phyloP scores from a whole-genome alignment of 495 filamentous ascomycete species.

The Trichocladium antarcticum region DNA sequence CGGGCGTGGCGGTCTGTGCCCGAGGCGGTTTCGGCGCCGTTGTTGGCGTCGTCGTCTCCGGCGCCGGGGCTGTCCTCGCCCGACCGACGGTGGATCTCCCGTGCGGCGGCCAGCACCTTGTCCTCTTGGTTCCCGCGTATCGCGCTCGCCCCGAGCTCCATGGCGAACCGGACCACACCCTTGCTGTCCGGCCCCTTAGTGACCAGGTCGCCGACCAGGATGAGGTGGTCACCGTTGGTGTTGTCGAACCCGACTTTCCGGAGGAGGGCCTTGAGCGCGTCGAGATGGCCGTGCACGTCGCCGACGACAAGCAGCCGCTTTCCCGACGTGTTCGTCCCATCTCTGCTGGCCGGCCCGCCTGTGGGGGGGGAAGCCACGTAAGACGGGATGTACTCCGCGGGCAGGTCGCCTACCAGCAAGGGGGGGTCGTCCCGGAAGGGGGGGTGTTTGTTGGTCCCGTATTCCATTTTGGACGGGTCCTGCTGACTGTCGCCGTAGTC shows the following conservation, averaged over 20 bases:
- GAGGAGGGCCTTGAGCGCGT: slow-evolving; percentile 55
- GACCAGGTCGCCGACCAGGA: slow-evolving; percentile 76
- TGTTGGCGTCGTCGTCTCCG: slow-evolving; percentile 1
- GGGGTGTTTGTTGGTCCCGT: slow-evolving; percentile 22
- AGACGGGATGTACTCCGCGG: slow-evolving; percentile 26
- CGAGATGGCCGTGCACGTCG: slow-evolving; percentile 79
- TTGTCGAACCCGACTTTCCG: slow-evolving; percentile 52
- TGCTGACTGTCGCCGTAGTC: too few species aligned
- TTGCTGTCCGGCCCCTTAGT: slow-evolving; percentile 77
- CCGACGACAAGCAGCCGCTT: slow-evolving; percentile 61
- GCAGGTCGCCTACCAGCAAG: slow-evolving; percentile 27
- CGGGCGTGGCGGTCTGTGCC: slow-evolving; percentile 18
- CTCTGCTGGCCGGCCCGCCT: not conserved
- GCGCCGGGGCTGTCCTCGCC: not conserved
- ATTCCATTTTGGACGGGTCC: slow-evolving; percentile 6
- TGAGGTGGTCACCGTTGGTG: slow-evolving; percentile 54
- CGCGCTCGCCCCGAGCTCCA: slow-evolving; percentile 55
- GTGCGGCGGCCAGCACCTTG: slow-evolving; percentile 42
- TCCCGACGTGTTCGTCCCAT: not conserved
- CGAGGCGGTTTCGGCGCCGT: slow-evolving; percentile 17
- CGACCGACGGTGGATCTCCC: slow-evolving; percentile 1
- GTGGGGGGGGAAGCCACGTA: not conserved
- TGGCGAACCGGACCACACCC: slow-evolving; percentile 66
- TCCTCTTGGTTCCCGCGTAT: slow-evolving; percentile 96
- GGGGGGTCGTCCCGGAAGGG: slow-evolving; percentile 21